Evolutionary conservation across 1,284 basidiomycete species (phyloP).

Genomic region (Cutaneotrichosporon dermatis): DNA sequence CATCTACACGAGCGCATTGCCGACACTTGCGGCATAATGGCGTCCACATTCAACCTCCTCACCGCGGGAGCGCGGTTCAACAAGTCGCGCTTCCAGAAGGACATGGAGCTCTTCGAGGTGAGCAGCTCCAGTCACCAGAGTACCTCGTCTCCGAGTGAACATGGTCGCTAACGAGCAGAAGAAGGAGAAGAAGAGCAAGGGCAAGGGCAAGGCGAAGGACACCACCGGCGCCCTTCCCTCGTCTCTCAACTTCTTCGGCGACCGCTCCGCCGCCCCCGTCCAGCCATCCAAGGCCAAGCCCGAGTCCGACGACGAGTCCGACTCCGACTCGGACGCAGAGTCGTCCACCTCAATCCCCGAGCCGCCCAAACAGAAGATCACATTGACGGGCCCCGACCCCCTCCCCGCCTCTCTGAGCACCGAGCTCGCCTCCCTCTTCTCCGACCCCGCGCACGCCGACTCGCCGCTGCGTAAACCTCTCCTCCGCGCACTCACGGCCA

Average conservation of each 20-base stretch:
- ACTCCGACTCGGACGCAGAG: background rate
- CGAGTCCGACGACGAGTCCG: constrained; percentile 16
- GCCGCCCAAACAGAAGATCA: constrained; percentile 48
- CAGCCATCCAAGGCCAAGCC: constrained; percentile 53
- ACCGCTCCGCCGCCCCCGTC: constrained; percentile 51
- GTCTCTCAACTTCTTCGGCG: constrained; percentile 85
- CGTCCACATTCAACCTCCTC: constrained; percentile 65
- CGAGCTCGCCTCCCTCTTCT: constrained; percentile 39
- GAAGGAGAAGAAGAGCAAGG: constrained; percentile 48
- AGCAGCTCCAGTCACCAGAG: constrained; percentile 14
- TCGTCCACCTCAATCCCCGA: constrained; percentile 26
- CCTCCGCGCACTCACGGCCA: constrained; percentile 21
- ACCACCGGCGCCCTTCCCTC: constrained; percentile 55
- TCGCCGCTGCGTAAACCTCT: constrained; percentile 32
- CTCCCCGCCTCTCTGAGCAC: constrained; percentile 42
- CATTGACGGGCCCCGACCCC: constrained; percentile 41
- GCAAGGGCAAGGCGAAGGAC: constrained; percentile 18
- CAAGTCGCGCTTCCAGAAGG: constrained; percentile 15
- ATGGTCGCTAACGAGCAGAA: constrained; percentile 10
- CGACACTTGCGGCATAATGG: constrained; percentile 20
- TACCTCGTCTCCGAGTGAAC: too few relatives aligned
- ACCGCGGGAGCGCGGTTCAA: constrained; percentile 72
- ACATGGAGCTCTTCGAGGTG: constrained; percentile 43
- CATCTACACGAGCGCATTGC: too few relatives aligned
- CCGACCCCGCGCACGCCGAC: constrained; percentile 9